Percentiles rank a stretch among this genome's conserved stretches.
These are phyloP conservation scores for Theobroma cacao DNA, from an alignment of 345 rosid species.

Conservation along the genomic window DNA sequence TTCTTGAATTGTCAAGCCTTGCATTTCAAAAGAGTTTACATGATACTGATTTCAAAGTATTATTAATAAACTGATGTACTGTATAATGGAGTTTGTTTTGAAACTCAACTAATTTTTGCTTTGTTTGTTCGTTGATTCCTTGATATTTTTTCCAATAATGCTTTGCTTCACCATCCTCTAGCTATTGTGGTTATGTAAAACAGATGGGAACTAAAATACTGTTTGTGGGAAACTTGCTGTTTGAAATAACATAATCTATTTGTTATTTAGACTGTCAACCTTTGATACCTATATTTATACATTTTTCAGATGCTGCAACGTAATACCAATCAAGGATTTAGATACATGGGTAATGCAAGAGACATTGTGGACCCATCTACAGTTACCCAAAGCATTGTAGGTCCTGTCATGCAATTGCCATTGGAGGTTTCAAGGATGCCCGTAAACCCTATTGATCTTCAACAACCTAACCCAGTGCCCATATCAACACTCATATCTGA, in stretches of 20 bases:
- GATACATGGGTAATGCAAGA: slow-evolving; percentile 45
- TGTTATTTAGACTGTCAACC: background rate
- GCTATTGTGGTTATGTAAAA: background rate
- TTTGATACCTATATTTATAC: background rate
- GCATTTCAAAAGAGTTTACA: background rate
- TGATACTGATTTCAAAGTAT: too few relatives aligned
- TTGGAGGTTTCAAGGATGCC: slow-evolving; percentile 45
- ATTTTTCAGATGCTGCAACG: slow-evolving; percentile 35
- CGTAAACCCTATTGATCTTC: slow-evolving; percentile 23
- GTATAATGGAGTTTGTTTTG: too few relatives aligned
- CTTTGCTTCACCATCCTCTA: too few relatives aligned
- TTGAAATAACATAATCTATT: background rate
- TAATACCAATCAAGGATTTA: slow-evolving; percentile 36
- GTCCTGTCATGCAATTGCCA: slow-evolving; percentile 37
- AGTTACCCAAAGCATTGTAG: slow-evolving; percentile 39
- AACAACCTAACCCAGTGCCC: slow-evolving; percentile 24
- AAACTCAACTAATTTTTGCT: too few relatives aligned
- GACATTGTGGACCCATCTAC: slow-evolving; percentile 38
- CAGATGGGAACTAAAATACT: background rate
- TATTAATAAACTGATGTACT: too few relatives aligned
- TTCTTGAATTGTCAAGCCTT: background rate
- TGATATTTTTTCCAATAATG: background rate
- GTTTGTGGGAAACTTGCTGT: background rate
- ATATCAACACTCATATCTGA: slow-evolving; percentile 55
- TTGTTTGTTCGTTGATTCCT: background rate